Evolutionary conservation across 805 yeast species (phyloP).

Genomic region (Saturnispora mendoncae): DNA sequence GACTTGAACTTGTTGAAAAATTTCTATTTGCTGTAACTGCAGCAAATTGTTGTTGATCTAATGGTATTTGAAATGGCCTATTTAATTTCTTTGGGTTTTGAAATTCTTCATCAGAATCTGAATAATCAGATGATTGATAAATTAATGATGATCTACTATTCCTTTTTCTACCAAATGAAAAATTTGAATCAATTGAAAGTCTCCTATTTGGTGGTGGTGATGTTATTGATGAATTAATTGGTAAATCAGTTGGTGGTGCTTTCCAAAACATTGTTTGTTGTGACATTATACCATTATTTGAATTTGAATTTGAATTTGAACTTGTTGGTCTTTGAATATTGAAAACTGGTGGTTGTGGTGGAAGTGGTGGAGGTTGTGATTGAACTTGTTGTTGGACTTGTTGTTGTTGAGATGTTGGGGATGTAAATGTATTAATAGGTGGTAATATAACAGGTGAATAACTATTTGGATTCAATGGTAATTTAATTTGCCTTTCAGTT

Average conservation of each 20-base stretch:
- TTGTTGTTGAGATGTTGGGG: constrained; percentile 3
- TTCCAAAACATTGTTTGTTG: constrained; percentile 41
- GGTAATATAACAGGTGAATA: too few relatives aligned
- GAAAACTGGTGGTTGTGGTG: neutral
- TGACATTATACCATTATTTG: constrained; percentile 1
- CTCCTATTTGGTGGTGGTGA: constrained; percentile 18
- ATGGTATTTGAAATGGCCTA: constrained; percentile 2
- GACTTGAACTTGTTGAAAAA: constrained; percentile 1
- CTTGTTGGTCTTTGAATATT: constrained; percentile 18
- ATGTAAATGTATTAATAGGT: too few relatives aligned
- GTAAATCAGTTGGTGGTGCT: constrained; percentile 42
- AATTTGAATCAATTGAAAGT: constrained; percentile 41
- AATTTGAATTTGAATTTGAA: constrained; percentile 4
- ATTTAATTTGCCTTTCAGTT: too few relatives aligned
- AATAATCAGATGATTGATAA: constrained; percentile 17
- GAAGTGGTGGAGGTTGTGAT: neutral
- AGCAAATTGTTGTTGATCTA: constrained; percentile 2
- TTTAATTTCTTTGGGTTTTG: constrained; percentile 13
- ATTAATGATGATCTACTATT: constrained; percentile 1
- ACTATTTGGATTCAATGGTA: too few relatives aligned
- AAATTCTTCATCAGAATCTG: constrained; percentile 30
- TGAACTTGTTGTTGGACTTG: neutral
- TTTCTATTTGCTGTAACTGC: constrained; percentile 2
- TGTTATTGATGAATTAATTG: constrained; percentile 10
- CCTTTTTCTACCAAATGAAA: constrained; percentile 29